A percentile compares a stretch with the other conserved stretches of the same genome.
Conservation (phyloP, 192 early-diverging fungal genomes). For the Dispira parvispora region DNA sequence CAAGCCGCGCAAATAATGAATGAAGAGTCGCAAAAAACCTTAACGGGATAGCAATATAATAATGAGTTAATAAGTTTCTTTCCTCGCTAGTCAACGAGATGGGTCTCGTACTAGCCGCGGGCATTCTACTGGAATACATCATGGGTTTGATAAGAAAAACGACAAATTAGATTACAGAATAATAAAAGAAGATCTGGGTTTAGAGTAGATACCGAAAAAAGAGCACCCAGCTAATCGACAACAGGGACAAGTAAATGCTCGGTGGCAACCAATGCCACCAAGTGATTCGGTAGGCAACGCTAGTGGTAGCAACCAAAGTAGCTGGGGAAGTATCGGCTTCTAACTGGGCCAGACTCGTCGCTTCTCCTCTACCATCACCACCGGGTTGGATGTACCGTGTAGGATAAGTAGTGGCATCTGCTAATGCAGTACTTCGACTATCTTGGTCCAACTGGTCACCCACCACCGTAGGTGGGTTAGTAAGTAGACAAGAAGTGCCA, state of each 20-base stretch:
- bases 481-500: slow-evolving; percentile 21
- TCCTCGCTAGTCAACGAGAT: neutral
- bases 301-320: slow-evolving; percentile 19
- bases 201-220: slow-evolving; percentile 13
- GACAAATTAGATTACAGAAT: too few species aligned
- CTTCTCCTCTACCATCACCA: too few species aligned
- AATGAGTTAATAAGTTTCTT: neutral
- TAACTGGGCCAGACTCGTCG: slow-evolving; percentile 4
- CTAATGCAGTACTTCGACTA: too few species aligned
- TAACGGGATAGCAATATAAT: too few species aligned
- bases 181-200: neutral
- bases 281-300: slow-evolving; percentile 17
- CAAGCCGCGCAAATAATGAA: too few species aligned
- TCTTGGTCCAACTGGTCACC: too few species aligned
- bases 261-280: slow-evolving; percentile 26
- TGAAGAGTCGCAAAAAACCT: too few species aligned
- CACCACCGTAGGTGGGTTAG: neutral
- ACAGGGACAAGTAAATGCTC: slow-evolving; percentile 13
- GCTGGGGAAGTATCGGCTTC: slow-evolving; percentile 17
- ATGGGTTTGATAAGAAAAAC: neutral
- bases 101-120: neutral
- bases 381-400: too few species aligned
- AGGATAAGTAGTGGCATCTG: too few species aligned
- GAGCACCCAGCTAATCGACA: slow-evolving; percentile 24
- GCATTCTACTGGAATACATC: neutral